Base-by-base conservation (phyloP, 371 early-diverging fungal species). In the Mortierella sp. region DNA sequence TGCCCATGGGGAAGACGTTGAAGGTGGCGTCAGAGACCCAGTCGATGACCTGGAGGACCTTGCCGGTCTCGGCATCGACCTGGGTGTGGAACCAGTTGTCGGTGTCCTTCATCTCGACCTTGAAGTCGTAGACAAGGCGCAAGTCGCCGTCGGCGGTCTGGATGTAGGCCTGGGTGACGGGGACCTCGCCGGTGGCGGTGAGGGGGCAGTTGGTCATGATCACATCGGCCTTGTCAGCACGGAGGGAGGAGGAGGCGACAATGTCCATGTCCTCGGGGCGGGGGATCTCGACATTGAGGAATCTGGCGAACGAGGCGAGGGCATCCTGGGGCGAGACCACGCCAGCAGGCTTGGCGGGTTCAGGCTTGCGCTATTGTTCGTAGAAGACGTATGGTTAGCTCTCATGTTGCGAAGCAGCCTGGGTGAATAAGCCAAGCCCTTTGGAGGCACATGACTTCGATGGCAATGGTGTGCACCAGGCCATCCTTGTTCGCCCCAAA, bases 41-140 rank as follows among this genome's bases (percentile, higher is more conserved):
- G 89, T 98, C 97, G 21, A 96, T 88, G 34, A 98, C 89, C 53
- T 92, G 88, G 54, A 95, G 75, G 16, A 98, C 90, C 75, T 93
- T 88, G 54, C 95, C 95, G 73, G 90, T 91, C 76, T 90, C 89
- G 19, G 97, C 94, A 78, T 95, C 91, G 54, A 98, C 91, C 71
- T 96, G 96, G 19, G 93, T 96, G 79, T 96, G 93, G 90, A 94
- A 96, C 97, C 97, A 98, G 88, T 97, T 93, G 82, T 96, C 95
- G 83, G 97, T 92, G 77, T 96, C 94, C 72, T 93, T 89, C 89
- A 97, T 90, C 84, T 98, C 97, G n/a, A 97, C 88, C 76, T 96
- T 92, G 74, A 98, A 80, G 81, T 97, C 97, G 95, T 97, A 98
- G 50, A 96, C 96, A 24, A 94, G 91, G 44, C 87, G 86, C 51